Base-by-base conservation (phyloP, 2,329 filamentous ascomycete species). In the Ambrosiella xylebori region DNA sequence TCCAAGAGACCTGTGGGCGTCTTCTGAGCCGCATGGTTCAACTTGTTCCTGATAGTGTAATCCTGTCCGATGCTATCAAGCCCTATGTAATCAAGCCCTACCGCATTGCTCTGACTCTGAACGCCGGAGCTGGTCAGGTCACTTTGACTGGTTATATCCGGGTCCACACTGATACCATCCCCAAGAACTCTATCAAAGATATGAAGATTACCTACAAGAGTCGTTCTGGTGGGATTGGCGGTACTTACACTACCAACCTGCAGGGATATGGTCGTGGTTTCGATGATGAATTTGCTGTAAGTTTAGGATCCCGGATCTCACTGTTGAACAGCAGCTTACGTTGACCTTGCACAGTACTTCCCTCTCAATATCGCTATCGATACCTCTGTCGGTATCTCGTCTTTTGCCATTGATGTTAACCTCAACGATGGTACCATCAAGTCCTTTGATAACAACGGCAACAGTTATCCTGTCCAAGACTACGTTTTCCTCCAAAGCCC, bases 11-110 rank as follows among this genome's bases (percentile, higher is more conserved):
- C 15, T 84, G 80, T 66, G 68, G 71, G 62, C 68, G 65, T 3
- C 71, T 82, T 15, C 67, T 82, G 44, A 76, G 79, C 64, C 76
- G 75, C 64, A 77, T 83, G 79, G 79, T 82, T 60, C 77, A 84
- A n/a, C 71, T 74, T 3, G 78, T 82, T 0, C 79, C 79, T 1
- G 64, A 67, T 2, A 70, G 69, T 2, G 75, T 80, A 2, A 68
- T 68, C 0, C 71, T 83, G 2, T 74, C 74, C 0, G 74, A 75
- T 54, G 71, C 75, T 1, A 74, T 82, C 58, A 66, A 68, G 8
- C 77, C 79, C 0, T 83, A 82, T 65, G 72, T 72, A 13, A 73
- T 82, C 63, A 84, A 83, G 69, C 80, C 80, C 2, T 75, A 77
- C 56, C 70, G 73, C 54, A 66, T 82, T 63, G 77, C 81, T 64